Evolutionary conservation across 345 rosid species (phyloP), one percentile per base, ranked within the genome.

Genomic region (Cardiospermum halicacabum): DNA sequence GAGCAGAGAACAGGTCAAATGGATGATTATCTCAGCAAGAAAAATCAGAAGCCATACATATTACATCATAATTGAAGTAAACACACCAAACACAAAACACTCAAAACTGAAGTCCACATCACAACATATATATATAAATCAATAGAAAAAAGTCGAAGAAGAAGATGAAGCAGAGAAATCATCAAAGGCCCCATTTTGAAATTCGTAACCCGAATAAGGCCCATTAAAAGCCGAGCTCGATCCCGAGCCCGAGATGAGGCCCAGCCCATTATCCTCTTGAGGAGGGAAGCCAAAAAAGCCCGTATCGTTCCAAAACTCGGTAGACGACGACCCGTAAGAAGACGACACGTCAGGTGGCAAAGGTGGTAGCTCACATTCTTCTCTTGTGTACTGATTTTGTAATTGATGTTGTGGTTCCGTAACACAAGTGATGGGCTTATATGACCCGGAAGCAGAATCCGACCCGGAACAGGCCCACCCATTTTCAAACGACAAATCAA

Each of bases 341-440:
- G 86, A 77, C 49, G 72, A 61, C 30, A 69, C 75, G 60, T 88
- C 89, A 15, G 96, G 98, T 28, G 98, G 98, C 69, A 92, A 76
- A 21, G 98, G 98, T 32, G 98, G 96, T 30, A 92, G 92, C 70
- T 85, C 93, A 40, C 73, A 75, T 28, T 69, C 76, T 59, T 81
- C 75, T 19, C 45, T n/a, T n/a, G n/a, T 43, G 53, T 73, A 56
- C 48, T 69, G 22, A 30, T 55, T 13, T 28, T 50, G 67, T 12
- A 37, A 42, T 15, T 69, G 84, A 66, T 18, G 71, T 11, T 50
- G 67, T 0, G 51, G 53, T 18, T 63, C 77, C 65, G 56, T 61
- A 25, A 59, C 53, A 40, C 71, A 68, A 4, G 71, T 70, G 30
- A 75, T 62, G 62, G 86, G 76, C 69, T 73, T 70, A 60, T 78